Evolutionary conservation across 2,329 filamentous ascomycete genomes (phyloP), one percentile per base, ranked within the genome.

Genomic region (Tympanopsis confertula): DNA sequence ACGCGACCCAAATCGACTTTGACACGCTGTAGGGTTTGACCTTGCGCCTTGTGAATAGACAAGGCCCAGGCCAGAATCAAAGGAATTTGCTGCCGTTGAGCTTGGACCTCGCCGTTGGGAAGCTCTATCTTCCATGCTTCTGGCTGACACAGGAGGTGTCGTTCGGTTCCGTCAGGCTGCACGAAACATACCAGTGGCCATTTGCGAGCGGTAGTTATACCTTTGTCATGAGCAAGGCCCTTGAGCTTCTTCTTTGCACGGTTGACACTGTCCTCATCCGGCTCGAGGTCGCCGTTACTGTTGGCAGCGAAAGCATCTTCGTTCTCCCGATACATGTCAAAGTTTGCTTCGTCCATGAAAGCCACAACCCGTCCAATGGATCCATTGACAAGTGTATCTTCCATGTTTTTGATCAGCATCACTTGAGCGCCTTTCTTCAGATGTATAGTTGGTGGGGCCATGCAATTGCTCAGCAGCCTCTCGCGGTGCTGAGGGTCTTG

Each of bases 321-420:
- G 44, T 78, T 66, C 17, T 68, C 60, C 19, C 66, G 63, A 49
- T 76, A 78, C 32, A 65, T 55, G 37, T 71, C 71, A 45, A 79
- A 82, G 19, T 66, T 72, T 32, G 65, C 62, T 45, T 82, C 74
- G 38, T 69, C 75, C 80, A 87, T 88, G 57, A 94, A 94, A 4
- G 71, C 76, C 12, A 81, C 70, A 4, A 98, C 82, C 43, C 83
- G 88, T 18, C 91, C 91, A 7, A 98, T 68, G 0, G 89, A 94
- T 4, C 91, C 91, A 52, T 98, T 98, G 47, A 96, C 91, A 0
- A 98, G 70, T 0, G 76, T 80, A 28, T 94, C 86, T 52, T 98
- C 91, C 62, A 96, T 81, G 50, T 98, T 98, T 59, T 98, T 98
- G 68, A 98, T 95, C n/a, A 98, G 67, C 91, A 98, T 98, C 33